Evolutionary conservation across 768 basidiomycete species (phyloP).

Genomic region (Macrolepiota fuliginosa): DNA sequence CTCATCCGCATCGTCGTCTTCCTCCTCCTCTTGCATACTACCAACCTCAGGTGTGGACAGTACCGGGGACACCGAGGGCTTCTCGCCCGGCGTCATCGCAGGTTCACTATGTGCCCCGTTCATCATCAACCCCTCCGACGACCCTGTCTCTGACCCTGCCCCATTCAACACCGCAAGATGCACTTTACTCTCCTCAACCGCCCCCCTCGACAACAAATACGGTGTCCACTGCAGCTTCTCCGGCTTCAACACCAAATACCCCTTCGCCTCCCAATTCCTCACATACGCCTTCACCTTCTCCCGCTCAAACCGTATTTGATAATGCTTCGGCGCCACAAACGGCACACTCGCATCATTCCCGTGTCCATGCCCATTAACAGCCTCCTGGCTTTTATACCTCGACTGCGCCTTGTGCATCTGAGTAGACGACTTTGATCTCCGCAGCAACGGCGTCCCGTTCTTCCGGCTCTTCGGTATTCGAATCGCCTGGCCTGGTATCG

Average conservation of each 20-base stretch:
- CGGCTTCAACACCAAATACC: slow-evolving; percentile 70
- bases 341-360: slow-evolving; percentile 43
- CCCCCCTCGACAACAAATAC: slow-evolving; percentile 63
- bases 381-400: slow-evolving; percentile 18
- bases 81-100: background rate
- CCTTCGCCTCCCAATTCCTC: slow-evolving; percentile 71
- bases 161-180: slow-evolving; percentile 5
- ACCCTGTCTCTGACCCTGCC: background rate
- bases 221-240: slow-evolving; percentile 95
- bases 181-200: slow-evolving; percentile 22
- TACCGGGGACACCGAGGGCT: background rate
- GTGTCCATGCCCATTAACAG: slow-evolving; percentile 29
- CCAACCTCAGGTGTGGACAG: background rate
- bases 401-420: slow-evolving; percentile 62
- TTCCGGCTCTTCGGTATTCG: slow-evolving; percentile 67
- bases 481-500: slow-evolving; percentile 77
- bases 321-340: slow-evolving; percentile 64
- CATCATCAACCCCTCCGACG: background rate
- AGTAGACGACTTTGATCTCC: slow-evolving; percentile 30
- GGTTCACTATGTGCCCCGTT: background rate
- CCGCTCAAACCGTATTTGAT: slow-evolving; percentile 74
- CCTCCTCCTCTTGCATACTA: background rate
- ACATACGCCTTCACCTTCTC: slow-evolving; percentile 65
- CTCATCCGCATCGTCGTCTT: slow-evolving; percentile 15
- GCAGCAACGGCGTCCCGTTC: slow-evolving; percentile 49